Conservation (phyloP, 164 flowering plant species). For the Vitis rotundifolia region DNA sequence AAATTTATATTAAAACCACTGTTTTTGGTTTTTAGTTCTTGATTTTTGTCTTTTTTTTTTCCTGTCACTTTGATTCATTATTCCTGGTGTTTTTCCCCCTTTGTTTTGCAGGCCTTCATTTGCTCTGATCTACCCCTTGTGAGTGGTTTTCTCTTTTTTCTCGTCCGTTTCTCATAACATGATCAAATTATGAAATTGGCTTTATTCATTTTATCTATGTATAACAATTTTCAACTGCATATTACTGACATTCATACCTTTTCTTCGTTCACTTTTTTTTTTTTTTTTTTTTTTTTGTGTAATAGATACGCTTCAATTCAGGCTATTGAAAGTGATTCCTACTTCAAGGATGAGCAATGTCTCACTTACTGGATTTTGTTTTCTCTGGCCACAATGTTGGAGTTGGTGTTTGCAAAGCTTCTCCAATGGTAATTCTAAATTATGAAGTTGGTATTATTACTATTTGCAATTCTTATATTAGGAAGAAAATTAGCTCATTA, state of each 20-base stretch:
- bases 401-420: slow-evolving; percentile 12
- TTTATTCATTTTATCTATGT: no score
- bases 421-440: slow-evolving; percentile 24
- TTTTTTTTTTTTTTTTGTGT: background rate
- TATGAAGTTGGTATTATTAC: no score
- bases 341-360: slow-evolving; percentile 21
- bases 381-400: slow-evolving; percentile 15
- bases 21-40: no score
- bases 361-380: slow-evolving; percentile 35
- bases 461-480: background rate
- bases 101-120: slow-evolving; percentile 28
- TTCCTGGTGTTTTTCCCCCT: no score
- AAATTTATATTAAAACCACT: no score
- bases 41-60: no score
- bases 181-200: background rate
- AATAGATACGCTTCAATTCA: slow-evolving; percentile 27
- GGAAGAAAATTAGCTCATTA: background rate
- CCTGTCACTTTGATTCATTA: no score
- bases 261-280: background rate
- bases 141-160: slow-evolving; percentile 9
- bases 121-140: slow-evolving; percentile 23
- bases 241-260: background rate
- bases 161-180: background rate
- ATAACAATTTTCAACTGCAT: no score
- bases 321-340: slow-evolving; percentile 22